Evolutionary conservation across 2,329 filamentous ascomycete species (phyloP), one percentile per base, ranked within the genome.

Genomic region (Waltergamsia citrina): DNA sequence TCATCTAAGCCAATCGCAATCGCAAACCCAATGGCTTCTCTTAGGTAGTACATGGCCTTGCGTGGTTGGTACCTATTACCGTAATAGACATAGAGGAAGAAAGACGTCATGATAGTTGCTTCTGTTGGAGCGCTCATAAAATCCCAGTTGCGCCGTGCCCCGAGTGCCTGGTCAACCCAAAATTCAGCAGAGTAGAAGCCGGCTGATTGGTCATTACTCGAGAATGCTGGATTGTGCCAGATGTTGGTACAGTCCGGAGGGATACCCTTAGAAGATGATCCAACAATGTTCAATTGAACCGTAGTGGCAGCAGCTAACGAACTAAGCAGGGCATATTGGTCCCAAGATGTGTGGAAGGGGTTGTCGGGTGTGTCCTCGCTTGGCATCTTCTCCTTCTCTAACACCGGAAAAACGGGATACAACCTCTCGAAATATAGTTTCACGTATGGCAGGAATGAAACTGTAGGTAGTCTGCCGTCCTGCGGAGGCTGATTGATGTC

Each of bases 1-100:
- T 43, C 36, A 21, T 44, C 41, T 3, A 46, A 26, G 7, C 40
- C 38, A 16, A 44, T 17, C 9, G 38, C 36, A 10, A 42, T 33
- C 8, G 41, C 35, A 24, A 46, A 45, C 7, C 44, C 43, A 22
- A 46, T 46, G 10, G 44, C 44, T 19, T 46, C 44, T 11, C 40
- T 33, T 21, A 46, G 38, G 28, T 46, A 40, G 20, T 46, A 46
- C 37, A 40, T 43, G 14, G 44, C 44, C 10, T 33, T 32, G 17
- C 33, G 33, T 7, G 38, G 36, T 28, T 40, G 41, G 29, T 38
- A 31, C 5, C 32, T 15, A 23, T 46, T 43, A 12, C 38, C 43
- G 32, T 46, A 37, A 14, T 44, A 44, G 5, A 29, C 34, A 28
- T 44, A 46, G 8, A 43, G 37, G 26, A 46, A 46, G 35, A 46